Base-by-base conservation (phyloP, 768 basidiomycete genomes). In the Mycena vulgaris region DNA sequence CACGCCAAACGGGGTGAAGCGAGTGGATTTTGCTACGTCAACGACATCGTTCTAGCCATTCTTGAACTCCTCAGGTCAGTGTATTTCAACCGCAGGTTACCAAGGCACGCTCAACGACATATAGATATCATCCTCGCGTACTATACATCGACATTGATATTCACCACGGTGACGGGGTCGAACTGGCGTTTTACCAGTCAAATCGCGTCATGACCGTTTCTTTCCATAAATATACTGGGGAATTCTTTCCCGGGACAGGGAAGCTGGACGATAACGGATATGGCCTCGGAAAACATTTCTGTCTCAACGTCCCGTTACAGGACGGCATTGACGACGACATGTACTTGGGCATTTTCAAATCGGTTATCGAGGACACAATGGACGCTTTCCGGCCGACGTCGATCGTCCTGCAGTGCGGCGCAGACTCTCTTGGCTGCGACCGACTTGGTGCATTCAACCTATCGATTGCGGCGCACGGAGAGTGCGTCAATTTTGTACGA, bases 81-180 rank as follows among this genome's bases (percentile, higher is more conserved):
- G 16, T 33, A 27, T 31, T 63, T 42, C 42, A 53, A n/a, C 37
- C 6, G 60, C 67, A 49, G 35, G n/a, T 48, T 16, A n/a, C 23
- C 14, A n/a, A 45, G 27, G 3, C 37, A 13, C 39, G 33, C 42
- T 60, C 31, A 69, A n/a, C 55, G 30, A 31, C 56, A 19, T 53
- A 13, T 69, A 98, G 97, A 78, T 92, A 94, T 77, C 94, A 96
- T 74, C 93, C 97, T 9, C 91, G 97, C 21, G 97, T 99, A 5
- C 85, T 99, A 10, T 99, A 99, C 79, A 96, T 99, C 75, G 97
- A 99, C 83, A 99, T 99, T 72, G 97, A 99, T 78, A 98, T 99
- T 64, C 97, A 99, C 80, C 97, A 99, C 75, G 97, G 97, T 10
- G 97, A 99, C 76, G 97, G 97, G 27, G 98, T 99, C 3, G 96